Conservation (phyloP, 352 stramenopile genomes). For the Plasmopara viticola region DNA sequence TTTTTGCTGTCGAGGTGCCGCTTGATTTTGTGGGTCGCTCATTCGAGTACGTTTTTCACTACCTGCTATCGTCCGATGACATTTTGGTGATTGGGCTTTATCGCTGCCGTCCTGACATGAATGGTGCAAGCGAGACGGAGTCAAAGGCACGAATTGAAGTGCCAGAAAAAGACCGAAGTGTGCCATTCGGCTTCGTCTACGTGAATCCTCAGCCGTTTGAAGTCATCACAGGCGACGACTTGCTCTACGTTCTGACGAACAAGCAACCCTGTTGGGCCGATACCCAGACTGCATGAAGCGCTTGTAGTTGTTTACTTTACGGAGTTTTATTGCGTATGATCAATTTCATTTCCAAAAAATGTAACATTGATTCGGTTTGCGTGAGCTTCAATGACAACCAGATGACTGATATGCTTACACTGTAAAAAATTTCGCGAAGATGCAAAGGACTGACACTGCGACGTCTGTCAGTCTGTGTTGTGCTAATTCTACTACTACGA, state of each 20-base stretch:
- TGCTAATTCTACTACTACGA: no score
- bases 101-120: slow-evolving; percentile 58
- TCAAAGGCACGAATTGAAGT: slow-evolving; percentile 43
- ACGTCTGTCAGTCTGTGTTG: no score
- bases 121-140: slow-evolving; percentile 5
- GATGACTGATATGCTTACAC: no score
- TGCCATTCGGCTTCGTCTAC: slow-evolving; percentile 80
- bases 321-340: no score
- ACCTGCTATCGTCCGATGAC: slow-evolving; percentile 70
- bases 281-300: no score
- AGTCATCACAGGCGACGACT: slow-evolving; percentile 68
- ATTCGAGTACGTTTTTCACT: slow-evolving; percentile 82
- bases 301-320: no score
- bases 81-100: slow-evolving; percentile 77
- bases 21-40: slow-evolving; percentile 73
- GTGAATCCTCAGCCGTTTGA: slow-evolving; percentile 76
- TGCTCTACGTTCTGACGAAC: slow-evolving; percentile 78
- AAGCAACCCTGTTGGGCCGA: slow-evolving; percentile 71
- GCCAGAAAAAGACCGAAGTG: slow-evolving; percentile 50
- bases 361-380: no score
- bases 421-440: no score
- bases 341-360: no score
- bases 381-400: no score
- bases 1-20: slow-evolving; percentile 78
- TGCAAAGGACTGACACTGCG: no score